Conservation (phyloP, 2,329 filamentous ascomycete genomes). For the Diplocarpon rosae region DNA sequence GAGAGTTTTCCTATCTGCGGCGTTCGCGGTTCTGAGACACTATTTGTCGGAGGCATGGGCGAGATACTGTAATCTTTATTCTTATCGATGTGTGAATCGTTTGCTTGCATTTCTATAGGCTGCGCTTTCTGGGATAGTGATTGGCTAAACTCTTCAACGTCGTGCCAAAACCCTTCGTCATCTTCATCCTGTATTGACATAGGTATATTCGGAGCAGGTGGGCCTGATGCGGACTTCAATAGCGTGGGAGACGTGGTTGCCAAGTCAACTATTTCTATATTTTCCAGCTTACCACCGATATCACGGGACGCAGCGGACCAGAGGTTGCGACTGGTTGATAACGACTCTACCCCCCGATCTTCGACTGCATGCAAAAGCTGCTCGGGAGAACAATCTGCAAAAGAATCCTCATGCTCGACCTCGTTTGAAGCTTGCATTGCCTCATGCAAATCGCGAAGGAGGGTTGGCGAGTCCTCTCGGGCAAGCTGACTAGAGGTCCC, state of each 20-base stretch:
- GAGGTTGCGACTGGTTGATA: constrained; percentile 33
- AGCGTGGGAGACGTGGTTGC: constrained; percentile 28
- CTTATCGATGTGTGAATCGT: not conserved
- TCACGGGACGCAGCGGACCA: constrained; percentile 66
- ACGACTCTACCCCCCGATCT: constrained; percentile 3
- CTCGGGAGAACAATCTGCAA: constrained; percentile 24
- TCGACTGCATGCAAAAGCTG: constrained; percentile 7
- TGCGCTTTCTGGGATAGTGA: not conserved
- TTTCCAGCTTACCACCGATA: constrained; percentile 50
- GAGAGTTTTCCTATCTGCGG: not conserved
- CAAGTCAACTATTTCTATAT: constrained; percentile 44
- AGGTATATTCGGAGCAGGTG: not conserved
- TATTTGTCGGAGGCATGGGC: not conserved
- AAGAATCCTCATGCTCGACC: constrained; percentile 29
- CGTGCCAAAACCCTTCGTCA: constrained; percentile 18
- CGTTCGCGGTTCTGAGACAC: not conserved
- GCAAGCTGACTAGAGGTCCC: constrained; percentile 78
- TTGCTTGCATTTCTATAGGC: not conserved
- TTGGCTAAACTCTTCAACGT: constrained; percentile 16
- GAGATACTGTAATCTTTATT: not conserved
- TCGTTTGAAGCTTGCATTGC: constrained; percentile 50
- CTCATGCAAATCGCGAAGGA: constrained; percentile 49
- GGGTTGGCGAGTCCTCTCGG: constrained; percentile 57
- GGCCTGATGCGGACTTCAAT: constrained; percentile 5
- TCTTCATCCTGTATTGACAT: not conserved